Evolutionary conservation across 179 eudicot species (phyloP).

Genomic region (Dionaea muscipula): DNA sequence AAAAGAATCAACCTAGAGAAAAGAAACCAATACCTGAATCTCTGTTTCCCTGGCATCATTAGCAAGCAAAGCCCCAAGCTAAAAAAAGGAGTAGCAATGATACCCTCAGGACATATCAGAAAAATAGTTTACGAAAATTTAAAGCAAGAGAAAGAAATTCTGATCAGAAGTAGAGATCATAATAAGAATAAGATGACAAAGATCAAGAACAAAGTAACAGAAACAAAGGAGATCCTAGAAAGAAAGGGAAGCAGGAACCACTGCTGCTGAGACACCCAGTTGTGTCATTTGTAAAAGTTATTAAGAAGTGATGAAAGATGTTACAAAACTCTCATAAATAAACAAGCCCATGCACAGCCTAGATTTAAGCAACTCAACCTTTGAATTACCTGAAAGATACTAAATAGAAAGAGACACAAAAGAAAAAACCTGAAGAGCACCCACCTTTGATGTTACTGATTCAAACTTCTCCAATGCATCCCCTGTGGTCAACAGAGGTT

Average conservation of each 20-base stretch:
- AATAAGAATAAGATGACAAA: too few species aligned
- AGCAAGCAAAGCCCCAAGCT: conserved; percentile 59
- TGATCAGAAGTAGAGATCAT: too few species aligned
- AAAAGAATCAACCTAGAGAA: not conserved
- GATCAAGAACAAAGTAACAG: too few species aligned
- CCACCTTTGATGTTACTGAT: conserved; percentile 65
- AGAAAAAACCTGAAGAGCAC: not conserved
- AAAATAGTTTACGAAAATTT: not conserved
- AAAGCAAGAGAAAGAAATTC: not conserved
- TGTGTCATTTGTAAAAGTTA: too few species aligned
- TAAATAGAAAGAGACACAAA: not conserved
- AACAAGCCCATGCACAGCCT: too few species aligned
- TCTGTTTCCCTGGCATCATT: conserved; percentile 59
- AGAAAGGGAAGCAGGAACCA: too few species aligned
- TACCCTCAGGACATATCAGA: conserved; percentile 2
- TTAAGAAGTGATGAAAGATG: too few species aligned
- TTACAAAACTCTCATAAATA: too few species aligned
- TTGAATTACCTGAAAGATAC: too few species aligned
- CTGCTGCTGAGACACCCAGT: too few species aligned
- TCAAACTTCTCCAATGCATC: conserved; percentile 88
- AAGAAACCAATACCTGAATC: conserved; percentile 46
- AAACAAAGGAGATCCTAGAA: too few species aligned
- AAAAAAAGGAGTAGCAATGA: conserved; percentile 13
- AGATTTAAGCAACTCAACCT: too few species aligned
- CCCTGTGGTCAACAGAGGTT: conserved; percentile 63